Evolutionary conservation across 345 rosid genomes (phyloP), one percentile per base, ranked within the genome.

Genomic region (Luvunga scandens): DNA sequence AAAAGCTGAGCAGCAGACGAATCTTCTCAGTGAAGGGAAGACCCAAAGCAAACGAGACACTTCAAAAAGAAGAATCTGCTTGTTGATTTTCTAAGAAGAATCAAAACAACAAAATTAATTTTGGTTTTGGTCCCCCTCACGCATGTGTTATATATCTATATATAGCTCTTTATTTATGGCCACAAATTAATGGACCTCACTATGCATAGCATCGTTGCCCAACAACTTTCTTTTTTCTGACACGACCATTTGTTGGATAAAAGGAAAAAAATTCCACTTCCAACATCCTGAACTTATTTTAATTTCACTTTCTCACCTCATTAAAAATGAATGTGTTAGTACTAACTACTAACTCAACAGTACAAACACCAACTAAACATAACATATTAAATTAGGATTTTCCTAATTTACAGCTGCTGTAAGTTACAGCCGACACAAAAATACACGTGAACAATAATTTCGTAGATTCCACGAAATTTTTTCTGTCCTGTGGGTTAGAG

Each of bases 41-140:
- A 24, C 5, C 19, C 50, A 45, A 75, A 63, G 27, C 30, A 45
- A 42, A 63, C 21, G 3, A 21, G 69, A 19, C 28, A 6, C 5
- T 50, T 65, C 48, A 48, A 50, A 65, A 75, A 13, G 71, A 45
- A 48, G 39, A 63, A 48, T 48, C 71, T 59, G n/a, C 50, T 63
- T 65, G 48, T 28, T 30, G 60, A 74, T 74, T 42, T 62, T 24
- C 16, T 4, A 14, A 25, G 6, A 55, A 31, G 3, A 24, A 7
- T 34, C 2, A 66, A n/a, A 21, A 14, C 48, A 45, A 18, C 57
- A 63, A 42, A 50, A 30, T 42, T 45, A 45, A 45, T 45, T 45
- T 45, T 45, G 14, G 50, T 12, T 45, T 42, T 19, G 77, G 69
- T 4, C 77, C 77, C 59, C 69, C 77, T 59, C 39, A 42, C 12